Evolutionary conservation across 106 monocot species (phyloP), one percentile per base, ranked within the genome.

Genomic region (Dendrobium chrysotoxum): DNA sequence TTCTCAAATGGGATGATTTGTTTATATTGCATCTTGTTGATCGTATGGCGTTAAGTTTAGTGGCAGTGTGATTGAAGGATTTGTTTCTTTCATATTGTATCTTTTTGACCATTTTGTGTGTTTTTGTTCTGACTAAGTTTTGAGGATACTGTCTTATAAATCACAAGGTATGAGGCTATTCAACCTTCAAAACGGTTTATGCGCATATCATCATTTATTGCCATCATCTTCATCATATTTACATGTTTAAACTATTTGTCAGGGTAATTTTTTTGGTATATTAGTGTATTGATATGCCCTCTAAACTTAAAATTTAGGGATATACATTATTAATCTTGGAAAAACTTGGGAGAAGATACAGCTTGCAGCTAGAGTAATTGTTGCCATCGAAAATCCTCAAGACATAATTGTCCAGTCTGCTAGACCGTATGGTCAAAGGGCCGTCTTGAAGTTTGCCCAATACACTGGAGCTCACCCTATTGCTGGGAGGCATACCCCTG

Each of bases 401-500:
- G 90, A 86, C 67, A 86, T 86, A 12, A 86, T 90, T 71, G 88
- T 90, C 16, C 90, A 88, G 73, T 90, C 88, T 30, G 91, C 91
- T 16, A 88, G 90, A 57, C 85, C 87, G 4, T 90, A 87, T 77
- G 90, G 82, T 35, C 82, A 82, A 58, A 77, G 77, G 30, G 91
- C 91, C 76, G 91, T 88, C 20, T 72, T 91, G 75, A 91, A 88
- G 79, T 91, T 91, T 81, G 91, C 91, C 4, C 91, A 88, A 75
- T 85, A 91, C 77, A 86, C 86, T 71, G 91, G 91, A 70, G 88
- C 91, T 11, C 88, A 91, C 53, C 86, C 91, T 8, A 91, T 91
- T 74, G 91, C 91, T 31, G 91, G 88, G 66, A 75, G 82, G 40
- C 82, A 82, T 67, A 82, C 82, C 0, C 82, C 82, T 38, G 82